Base-by-base conservation (phyloP, 75 land plant genomes). In the Pinus albicaulis region DNA sequence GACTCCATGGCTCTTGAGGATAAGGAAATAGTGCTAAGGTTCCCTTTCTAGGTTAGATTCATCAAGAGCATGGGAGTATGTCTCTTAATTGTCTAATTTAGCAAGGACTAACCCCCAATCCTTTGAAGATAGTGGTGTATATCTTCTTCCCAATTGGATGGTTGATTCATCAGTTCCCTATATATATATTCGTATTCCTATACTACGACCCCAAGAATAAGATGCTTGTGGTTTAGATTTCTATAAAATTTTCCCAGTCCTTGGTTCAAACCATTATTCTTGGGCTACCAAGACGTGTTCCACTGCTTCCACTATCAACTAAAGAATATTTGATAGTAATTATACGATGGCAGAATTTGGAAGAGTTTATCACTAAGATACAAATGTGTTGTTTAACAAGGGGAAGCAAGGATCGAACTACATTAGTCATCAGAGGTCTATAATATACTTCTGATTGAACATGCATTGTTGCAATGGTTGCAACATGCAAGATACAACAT, bases 381-480 rank as follows among this genome's bases (percentile, higher is more conserved):
- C 55, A n/a, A 44, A 15, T 26, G 1, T 57, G 17, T 44, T 24
- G 78, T 58, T 44, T 90, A 60, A 89, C 88, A 74, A 93, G 80
- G 10, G 95, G 98, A 3, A 90, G 83, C n/a, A 94, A 77, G 3
- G 98, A 94, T 75, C 92, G 94, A 52, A 94, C 98, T 4, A 94
- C 98, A 77, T 94, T 93, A 3, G 93, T 85, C 85, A 93, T 93
- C 19, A 93, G 69, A 56, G 96, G 96, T 80, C 96, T 77, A 78
- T 93, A 91, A 77, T 89, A 88, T 62, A 94, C 82, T 76, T 91
- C 94, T 20, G 92, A 79, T 63, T 93, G 92, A 23, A 93, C 96
- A 38, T 94, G 92, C 89, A 92, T 87, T 24, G 88, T 92, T 24
- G 94, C 94, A 59, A 93, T 89, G 17, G 96, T 92, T 56, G 96